These are phyloP conservation scores for Globisporangium nodosum DNA, from an alignment of 352 stramenopile genomes.

Conservation along the genomic window DNA sequence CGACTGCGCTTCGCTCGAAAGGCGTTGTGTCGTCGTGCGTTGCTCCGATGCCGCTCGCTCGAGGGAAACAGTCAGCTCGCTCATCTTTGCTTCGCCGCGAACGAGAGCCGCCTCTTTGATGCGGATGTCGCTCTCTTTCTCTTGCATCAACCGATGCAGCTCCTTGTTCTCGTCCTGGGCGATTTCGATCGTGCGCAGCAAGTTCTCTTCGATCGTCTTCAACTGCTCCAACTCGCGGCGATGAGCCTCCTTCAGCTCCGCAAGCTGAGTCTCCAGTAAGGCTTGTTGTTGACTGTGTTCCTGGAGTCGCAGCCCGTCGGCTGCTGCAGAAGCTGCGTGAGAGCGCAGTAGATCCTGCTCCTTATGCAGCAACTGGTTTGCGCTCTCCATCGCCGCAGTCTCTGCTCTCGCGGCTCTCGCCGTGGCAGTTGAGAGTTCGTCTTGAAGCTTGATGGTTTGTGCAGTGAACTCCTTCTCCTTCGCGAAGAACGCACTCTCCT, in stretches of 20 bases:
- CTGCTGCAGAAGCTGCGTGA: background rate
- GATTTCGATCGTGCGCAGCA: conserved; percentile 15
- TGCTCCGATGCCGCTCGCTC: conserved; percentile 6
- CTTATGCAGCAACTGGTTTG: background rate
- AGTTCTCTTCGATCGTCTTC: conserved; percentile 6
- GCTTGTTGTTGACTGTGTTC: background rate
- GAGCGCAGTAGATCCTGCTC: too few species aligned
- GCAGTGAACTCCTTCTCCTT: conserved; percentile 25
- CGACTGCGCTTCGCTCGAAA: conserved; percentile 20
- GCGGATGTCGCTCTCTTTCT: conserved; percentile 17
- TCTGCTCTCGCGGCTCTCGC: conserved; percentile 21
- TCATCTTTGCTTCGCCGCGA: conserved; percentile 1
- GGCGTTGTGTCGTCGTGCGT: conserved; percentile 3
- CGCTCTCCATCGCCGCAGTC: conserved; percentile 13
- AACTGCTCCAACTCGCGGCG: conserved; percentile 1
- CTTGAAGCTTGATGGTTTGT: conserved; percentile 24
- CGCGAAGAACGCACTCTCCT: conserved; percentile 29
- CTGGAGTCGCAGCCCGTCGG: background rate
- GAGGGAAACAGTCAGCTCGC: conserved; percentile 1
- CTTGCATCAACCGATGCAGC: conserved; percentile 13
- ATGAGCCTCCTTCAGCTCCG: conserved; percentile 4
- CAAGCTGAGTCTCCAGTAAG: conserved; percentile 1
- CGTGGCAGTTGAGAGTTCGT: conserved; percentile 17
- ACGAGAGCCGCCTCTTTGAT: conserved; percentile 12
- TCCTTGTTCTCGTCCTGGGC: conserved; percentile 12